Conservation (phyloP, 2,329 filamentous ascomycete genomes). For the Colletotrichum phormii region DNA sequence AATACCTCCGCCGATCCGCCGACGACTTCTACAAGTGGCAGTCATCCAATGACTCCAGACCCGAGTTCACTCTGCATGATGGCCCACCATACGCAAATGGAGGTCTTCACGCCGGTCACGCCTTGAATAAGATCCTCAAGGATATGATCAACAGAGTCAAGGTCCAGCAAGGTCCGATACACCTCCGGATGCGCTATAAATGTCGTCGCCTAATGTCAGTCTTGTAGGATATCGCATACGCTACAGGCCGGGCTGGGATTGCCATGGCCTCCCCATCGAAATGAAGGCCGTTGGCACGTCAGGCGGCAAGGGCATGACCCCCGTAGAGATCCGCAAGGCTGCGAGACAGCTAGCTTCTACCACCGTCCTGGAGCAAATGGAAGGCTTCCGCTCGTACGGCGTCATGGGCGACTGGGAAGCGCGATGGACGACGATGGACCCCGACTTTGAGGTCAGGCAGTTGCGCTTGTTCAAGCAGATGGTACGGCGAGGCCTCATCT, state of each 20-base stretch:
- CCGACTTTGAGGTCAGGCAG: conserved; percentile 79
- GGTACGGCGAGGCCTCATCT: conserved; percentile 79
- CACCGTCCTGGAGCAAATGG: conserved; percentile 79
- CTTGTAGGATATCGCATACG: conserved; percentile 71
- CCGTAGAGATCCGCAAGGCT: conserved; percentile 71
- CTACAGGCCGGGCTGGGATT: conserved; percentile 97
- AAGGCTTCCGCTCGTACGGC: conserved; percentile 77
- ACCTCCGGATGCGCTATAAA: background rate
- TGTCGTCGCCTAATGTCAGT: background rate
- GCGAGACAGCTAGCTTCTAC: conserved; percentile 75
- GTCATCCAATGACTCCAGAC: conserved; percentile 63
- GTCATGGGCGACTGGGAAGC: conserved; percentile 86
- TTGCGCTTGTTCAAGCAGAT: conserved; percentile 80
- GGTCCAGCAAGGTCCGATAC: conserved; percentile 71
- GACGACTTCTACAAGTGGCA: conserved; percentile 95
- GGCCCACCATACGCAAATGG: conserved; percentile 98
- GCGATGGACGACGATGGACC: conserved; percentile 84
- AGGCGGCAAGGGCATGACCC: conserved; percentile 56
- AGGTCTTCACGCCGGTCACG: conserved; percentile 89
- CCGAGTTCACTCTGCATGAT: conserved; percentile 88
- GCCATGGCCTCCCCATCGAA: conserved; percentile 96
- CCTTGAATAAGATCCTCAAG: conserved; percentile 96
- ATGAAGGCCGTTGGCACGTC: conserved; percentile 83
- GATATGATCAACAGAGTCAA: conserved; percentile 90
- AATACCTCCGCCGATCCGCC: conserved; percentile 80